Base-by-base conservation (phyloP, 2,329 filamentous ascomycete species). In the Sporothrix globosa region DNA sequence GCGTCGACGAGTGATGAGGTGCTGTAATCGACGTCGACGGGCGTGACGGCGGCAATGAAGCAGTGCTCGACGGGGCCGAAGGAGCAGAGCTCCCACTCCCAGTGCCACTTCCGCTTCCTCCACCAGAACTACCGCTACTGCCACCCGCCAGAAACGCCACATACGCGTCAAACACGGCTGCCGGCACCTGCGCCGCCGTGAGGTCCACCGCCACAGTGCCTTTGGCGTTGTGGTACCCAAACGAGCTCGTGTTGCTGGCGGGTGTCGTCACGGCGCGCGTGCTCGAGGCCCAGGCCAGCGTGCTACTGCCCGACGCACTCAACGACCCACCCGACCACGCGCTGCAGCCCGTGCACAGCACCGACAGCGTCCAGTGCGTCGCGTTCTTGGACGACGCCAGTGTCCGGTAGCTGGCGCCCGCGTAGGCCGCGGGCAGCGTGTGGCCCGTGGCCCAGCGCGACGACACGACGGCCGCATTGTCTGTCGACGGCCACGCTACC, bases 401-500 rank as follows among this genome's bases (percentile, higher is more conserved):
- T 24, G 70, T 73, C n/a, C 69, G 71, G 72, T 75, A 75, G 3
- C 72, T 73, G 3, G 76, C 75, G 0, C 67, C 63, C 19, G 69
- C 41, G 69, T 76, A 77, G 10, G 70, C 39, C 4, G 52, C 13
- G 0, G 75, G 75, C 1, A 73, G 52, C 9, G 70, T 65, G 34
- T 71, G 69, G n/a, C 54, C 56, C 78, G 74, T 77, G 2, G 79
- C 75, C 76, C 79, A 80, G 39, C 80, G 76, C 17, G 78, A 80
- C 0, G 78, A 79, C 14, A 80, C 80, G 0, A 79, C 77, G 9
- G 75, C 80, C 11, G 74, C 76, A 34, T 77, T 76, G 48, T 76
- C 79, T 2, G 58, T 44, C 72, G 80, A 79, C 10, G 78, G 75
- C 80, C 80, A 81, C 2, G 75, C 78, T 19, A 81, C 74, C 2